phyloP scores from a whole-genome alignment of 2,329 filamentous ascomycete genomes.

The Myriosclerotinia scirpicola region DNA sequence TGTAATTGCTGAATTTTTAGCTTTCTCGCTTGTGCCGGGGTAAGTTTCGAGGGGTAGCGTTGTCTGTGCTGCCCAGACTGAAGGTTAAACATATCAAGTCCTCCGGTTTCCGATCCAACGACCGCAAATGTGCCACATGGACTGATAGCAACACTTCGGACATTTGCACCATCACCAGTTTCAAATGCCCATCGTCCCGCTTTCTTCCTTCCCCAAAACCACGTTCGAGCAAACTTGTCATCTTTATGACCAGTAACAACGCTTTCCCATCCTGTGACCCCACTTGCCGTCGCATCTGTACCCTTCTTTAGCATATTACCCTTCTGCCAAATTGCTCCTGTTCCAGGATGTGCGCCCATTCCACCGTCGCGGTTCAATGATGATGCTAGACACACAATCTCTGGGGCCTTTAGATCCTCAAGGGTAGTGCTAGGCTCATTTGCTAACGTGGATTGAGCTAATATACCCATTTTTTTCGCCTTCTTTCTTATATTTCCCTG shows the following conservation, averaged over 20 bases:
- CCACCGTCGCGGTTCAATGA: constrained; percentile 93
- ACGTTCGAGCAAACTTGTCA: constrained; percentile 83
- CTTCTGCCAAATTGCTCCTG: constrained; percentile 81
- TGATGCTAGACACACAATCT: constrained; percentile 88
- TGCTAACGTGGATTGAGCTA: constrained; percentile 56
- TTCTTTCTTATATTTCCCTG: constrained; percentile 87
- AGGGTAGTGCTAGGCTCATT: constrained; percentile 64
- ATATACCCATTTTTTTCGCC: constrained; percentile 80
- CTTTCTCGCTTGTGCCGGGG: constrained; percentile 74
- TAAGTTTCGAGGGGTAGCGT: constrained; percentile 78
- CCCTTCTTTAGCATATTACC: constrained; percentile 56
- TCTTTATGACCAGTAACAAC: constrained; percentile 88
- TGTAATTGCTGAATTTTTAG: constrained; percentile 64
- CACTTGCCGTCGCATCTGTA: constrained; percentile 69
- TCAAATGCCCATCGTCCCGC: constrained; percentile 92
- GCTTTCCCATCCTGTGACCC: constrained; percentile 93
- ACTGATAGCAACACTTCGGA: constrained; percentile 83
- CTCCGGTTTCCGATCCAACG: constrained; percentile 78
- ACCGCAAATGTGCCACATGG: constrained; percentile 92
- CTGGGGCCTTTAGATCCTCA: constrained; percentile 81
- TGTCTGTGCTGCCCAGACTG: constrained; percentile 90
- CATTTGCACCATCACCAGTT: constrained; percentile 79
- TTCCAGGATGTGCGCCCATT: constrained; percentile 79
- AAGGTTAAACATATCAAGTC: constrained; percentile 93
- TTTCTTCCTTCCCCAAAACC: constrained; percentile 96